These are phyloP conservation scores for Epichloe aotearoae DNA, from an alignment of 2,329 filamentous ascomycete species.

Conservation along the genomic window DNA sequence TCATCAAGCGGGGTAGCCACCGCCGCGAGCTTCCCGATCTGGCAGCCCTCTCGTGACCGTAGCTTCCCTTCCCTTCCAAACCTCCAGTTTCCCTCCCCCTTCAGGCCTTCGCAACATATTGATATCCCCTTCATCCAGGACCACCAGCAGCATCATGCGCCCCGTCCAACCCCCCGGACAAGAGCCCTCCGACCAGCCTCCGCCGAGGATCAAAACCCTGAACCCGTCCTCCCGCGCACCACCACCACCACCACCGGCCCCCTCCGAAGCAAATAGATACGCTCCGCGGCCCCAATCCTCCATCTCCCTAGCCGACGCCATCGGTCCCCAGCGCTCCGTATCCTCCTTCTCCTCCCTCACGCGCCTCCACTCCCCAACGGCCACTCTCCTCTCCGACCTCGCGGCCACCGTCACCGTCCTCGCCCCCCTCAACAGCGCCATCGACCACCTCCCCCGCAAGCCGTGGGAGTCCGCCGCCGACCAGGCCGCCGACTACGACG, in stretches of 20 bases:
- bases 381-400: slow-evolving; percentile 53
- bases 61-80: neutral
- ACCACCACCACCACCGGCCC: slow-evolving; percentile 4
- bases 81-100: neutral
- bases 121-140: too few relatives aligned
- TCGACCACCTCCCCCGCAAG: slow-evolving; percentile 68
- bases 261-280: slow-evolving; percentile 8
- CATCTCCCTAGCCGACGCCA: slow-evolving; percentile 71
- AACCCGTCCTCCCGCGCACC: neutral
- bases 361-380: slow-evolving; percentile 58
- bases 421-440: slow-evolving; percentile 71
- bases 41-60: neutral
- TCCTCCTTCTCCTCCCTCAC: slow-evolving; percentile 76
- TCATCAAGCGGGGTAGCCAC: neutral
- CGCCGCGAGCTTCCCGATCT: neutral
- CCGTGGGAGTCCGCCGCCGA: slow-evolving; percentile 63
- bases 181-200: neutral
- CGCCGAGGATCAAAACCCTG: slow-evolving; percentile 3
- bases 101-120: too few relatives aligned
- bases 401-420: slow-evolving; percentile 55
- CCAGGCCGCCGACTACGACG: slow-evolving; percentile 21
- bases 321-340: slow-evolving; percentile 64
- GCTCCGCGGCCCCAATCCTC: slow-evolving; percentile 18
- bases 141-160: neutral
- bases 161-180: neutral